Evolutionary conservation across 148 eudicot genomes (phyloP).

Genomic region (Rhododendron ferrugineum): DNA sequence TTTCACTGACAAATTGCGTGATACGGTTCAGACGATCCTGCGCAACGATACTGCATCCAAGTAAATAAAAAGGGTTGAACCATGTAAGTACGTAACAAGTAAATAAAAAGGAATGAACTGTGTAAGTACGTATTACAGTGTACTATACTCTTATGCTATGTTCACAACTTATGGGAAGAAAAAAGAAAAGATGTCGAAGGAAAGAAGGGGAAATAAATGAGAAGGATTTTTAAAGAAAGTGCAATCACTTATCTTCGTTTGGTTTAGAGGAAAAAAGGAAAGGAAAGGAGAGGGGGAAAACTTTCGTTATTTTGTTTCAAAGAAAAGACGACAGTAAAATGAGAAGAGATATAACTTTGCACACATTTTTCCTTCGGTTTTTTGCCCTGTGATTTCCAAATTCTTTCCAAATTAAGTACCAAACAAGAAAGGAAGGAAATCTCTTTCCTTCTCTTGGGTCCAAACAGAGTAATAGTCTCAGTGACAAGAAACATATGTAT

Average conservation of each 20-base stretch:
- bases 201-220: background rate
- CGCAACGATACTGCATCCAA: constrained; percentile 71
- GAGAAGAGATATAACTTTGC: background rate
- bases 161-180: background rate
- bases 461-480: background rate
- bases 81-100: background rate
- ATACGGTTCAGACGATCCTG: constrained; percentile 92
- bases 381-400: background rate
- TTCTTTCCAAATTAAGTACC: background rate
- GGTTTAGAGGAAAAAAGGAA: background rate
- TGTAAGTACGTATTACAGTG: background rate
- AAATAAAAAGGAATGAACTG: background rate
- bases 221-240: background rate
- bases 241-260: background rate
- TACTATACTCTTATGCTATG: background rate
- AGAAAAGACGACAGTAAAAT: background rate
- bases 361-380: background rate
- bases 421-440: background rate
- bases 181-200: background rate
- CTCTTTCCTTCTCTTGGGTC: background rate
- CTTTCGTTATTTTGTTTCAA: background rate
- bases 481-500: background rate
- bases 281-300: background rate
- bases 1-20: constrained; percentile 69
- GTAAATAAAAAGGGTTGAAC: constrained; percentile 17